A percentile compares a stretch with the other conserved stretches of the same genome.
Conservation (phyloP, 202 grass and related monocot species). For the Dendrocalamus latiflorus region DNA sequence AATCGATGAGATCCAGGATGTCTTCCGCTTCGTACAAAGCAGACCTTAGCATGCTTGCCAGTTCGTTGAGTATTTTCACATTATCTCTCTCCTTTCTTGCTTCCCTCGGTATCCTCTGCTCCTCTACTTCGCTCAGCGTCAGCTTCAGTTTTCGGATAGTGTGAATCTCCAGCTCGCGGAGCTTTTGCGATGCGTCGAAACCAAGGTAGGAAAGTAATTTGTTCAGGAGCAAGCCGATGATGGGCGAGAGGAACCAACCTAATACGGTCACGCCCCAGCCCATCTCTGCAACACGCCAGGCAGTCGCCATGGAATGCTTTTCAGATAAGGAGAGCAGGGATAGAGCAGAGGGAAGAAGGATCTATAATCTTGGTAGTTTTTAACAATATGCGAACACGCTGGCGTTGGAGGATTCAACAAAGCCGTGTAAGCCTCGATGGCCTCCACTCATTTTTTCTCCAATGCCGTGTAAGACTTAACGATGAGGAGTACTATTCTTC, state of each 20-base stretch:
- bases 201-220: not conserved
- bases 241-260: slow-evolving; percentile 20
- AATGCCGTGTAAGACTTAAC: too few relatives aligned
- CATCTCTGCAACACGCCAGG: not conserved
- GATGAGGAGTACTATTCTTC: too few relatives aligned
- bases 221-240: not conserved
- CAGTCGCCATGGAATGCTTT: too few relatives aligned
- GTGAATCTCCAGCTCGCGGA: not conserved
- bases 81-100: too few relatives aligned
- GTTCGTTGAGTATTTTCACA: too few relatives aligned
- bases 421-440: too few relatives aligned
- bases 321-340: not conserved
- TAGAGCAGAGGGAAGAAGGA: not conserved
- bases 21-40: too few relatives aligned
- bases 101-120: not conserved
- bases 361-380: too few relatives aligned
- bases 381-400: not conserved
- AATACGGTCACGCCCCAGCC: not conserved
- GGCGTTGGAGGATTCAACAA: too few relatives aligned
- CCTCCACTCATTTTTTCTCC: too few relatives aligned
- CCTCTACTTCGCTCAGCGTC: not conserved
- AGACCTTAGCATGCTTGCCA: too few relatives aligned
- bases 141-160: not conserved
- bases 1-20: too few relatives aligned
- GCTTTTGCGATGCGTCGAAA: not conserved